Base-by-base conservation (phyloP, 148 eudicot genomes). In the Diospyros kaki region DNA sequence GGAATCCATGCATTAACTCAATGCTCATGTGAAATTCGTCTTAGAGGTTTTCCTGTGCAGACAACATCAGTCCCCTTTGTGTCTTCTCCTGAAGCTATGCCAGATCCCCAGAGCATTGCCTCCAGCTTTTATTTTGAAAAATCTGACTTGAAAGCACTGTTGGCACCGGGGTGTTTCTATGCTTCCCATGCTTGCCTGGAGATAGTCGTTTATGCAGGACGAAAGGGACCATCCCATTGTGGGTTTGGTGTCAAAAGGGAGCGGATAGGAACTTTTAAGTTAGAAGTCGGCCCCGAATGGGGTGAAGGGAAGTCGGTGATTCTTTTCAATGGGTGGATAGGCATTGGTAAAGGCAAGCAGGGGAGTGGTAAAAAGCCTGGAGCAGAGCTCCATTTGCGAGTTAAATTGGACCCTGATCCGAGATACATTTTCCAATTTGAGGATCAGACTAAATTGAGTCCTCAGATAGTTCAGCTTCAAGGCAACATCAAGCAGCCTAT, bases 371-470 rank as follows among this genome's bases (percentile, higher is more conserved):
- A 81, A 59, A 87, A 84, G 76, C 74, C 81, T 10, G 80, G 73
- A 17, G 78, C 76, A 1, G 90, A 87, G 83, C 90, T 87, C 70
- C 86, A 87, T 81, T 69, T 87, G 77, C 64, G 82, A 61, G 82
- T 85, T 46, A 87, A 87, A 68, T 75, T 87, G 42, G 90, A 87
- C 65, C 90, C 90, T 45, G 90, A 87, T 73, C 90, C 90, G 2
- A 85, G 90, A 87, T 87, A 87, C 58, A 85, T 87, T 51, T 87
- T 87, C 72, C 88, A 83, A 68, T 87, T 87, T 73, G 88, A 83
- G 55, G 88, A 87, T 64, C 86, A 87, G 45, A 77, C 87, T 51
- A 85, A 83, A 76, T 71, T 81, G 67, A 87, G 86, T 73, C 90
- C 90, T 45, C 90, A 87, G 71, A 81, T 87, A 60, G 90, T 87